A percentile compares a stretch with the other conserved stretches of the same genome.
phyloP scores from a whole-genome alignment of 331 rosid genomes.

The Acacia pycnantha region DNA sequence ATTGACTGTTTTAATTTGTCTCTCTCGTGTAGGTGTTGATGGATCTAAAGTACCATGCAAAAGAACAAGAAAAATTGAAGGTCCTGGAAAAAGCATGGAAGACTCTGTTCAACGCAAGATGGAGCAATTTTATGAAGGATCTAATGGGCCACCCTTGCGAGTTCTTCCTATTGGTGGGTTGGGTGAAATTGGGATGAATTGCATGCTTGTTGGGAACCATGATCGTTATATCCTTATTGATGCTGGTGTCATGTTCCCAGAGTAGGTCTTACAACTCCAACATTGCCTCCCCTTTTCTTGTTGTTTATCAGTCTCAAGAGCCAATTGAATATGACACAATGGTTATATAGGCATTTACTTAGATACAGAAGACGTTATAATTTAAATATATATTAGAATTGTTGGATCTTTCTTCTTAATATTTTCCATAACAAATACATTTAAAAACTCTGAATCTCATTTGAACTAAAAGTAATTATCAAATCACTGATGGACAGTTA shows the following conservation, averaged over 20 bases:
- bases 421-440: background rate
- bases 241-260: slow-evolving; percentile 84
- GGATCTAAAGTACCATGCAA: slow-evolving; percentile 49
- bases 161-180: slow-evolving; percentile 75
- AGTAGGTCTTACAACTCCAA: slow-evolving; percentile 40
- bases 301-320: background rate
- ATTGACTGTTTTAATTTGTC: slow-evolving; percentile 9
- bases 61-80: slow-evolving; percentile 59
- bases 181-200: slow-evolving; percentile 81
- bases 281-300: background rate
- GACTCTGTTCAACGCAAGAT: slow-evolving; percentile 90
- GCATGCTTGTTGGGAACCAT: slow-evolving; percentile 77
- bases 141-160: slow-evolving; percentile 73
- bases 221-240: slow-evolving; percentile 75
- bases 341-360: slow-evolving; percentile 7
- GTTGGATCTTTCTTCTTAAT: slow-evolving; percentile 7
- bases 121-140: slow-evolving; percentile 85
- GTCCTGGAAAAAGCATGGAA: slow-evolving; percentile 82
- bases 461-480: background rate
- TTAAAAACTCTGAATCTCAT: slow-evolving; percentile 6
- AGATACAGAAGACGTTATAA: slow-evolving; percentile 5
- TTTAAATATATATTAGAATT: background rate
- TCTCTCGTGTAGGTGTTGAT: slow-evolving; percentile 42
- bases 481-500: slow-evolving; percentile 10
- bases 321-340: background rate